Base-by-base conservation (phyloP, 169 alveolate species). In the Plasmodium inui region DNA sequence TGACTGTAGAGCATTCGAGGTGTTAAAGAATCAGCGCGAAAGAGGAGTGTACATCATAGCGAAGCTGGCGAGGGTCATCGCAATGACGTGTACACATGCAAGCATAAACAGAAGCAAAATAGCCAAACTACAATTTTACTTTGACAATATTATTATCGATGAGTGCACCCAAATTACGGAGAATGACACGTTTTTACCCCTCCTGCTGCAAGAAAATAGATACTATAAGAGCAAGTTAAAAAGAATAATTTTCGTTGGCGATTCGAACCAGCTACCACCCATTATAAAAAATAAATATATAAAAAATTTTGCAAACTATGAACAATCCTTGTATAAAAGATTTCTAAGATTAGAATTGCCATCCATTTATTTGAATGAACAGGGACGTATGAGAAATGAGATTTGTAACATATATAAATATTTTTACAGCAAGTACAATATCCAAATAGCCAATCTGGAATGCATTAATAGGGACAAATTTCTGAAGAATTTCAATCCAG, bases 81-180 rank as follows among this genome's bases (percentile, higher is more conserved):
- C 99, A 5, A 97, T 98, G 98, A 98, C 99, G 14, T 98, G 99
- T 84, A 98, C 99, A 46, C 99, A 98, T 90, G 99, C 99, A 6
- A 98, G 99, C n/a, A 93, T 98, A 37, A 98, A 98, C 41, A 95
- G 98, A 72, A 98, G 97, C 93, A 96, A 95, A 57, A 94, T 98
- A 82, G 86, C 97, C 76, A 93, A 93, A 39, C 71, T 95, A 72
- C 89, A 88, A 55, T 96, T 98, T 89, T 95, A 96, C 76, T 98
- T 97, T 86, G 97, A 96, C 95, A 97, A 95, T 70, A 93, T 98
- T 76, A 95, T 98, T 44, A 95, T 98, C 89, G 99, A 98, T 86
- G 99, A 98, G 85, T 97, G 98, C 12, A 98, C 98, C 0, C 99
- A 98, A 95, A 96, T 98, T 34, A 78, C 97, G 88, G 98, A 97